Conservation (phyloP, 2,329 filamentous ascomycete species). For the Lithohypha guttulata region DNA sequence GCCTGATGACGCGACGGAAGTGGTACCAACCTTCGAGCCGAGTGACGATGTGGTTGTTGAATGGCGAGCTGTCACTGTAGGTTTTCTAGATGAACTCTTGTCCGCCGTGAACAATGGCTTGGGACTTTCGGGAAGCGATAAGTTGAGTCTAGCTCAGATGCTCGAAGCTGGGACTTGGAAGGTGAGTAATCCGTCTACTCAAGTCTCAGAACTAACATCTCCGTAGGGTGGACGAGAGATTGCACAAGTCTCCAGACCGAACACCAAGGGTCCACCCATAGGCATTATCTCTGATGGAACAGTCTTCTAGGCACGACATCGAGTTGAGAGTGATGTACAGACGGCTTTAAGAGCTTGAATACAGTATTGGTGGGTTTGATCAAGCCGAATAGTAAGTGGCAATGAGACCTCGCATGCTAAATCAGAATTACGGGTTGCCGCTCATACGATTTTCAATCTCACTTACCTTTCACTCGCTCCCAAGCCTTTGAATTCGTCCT, state of each 20-base stretch:
- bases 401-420: too few species aligned
- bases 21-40: conserved; percentile 61
- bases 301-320: conserved; percentile 85
- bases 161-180: conserved; percentile 97
- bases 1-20: conserved; percentile 59
- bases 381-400: too few species aligned
- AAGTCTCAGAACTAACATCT: neutral
- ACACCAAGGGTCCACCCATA: conserved; percentile 93
- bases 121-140: conserved; percentile 57
- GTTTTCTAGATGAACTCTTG: conserved; percentile 61
- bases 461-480: too few species aligned
- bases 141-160: conserved; percentile 72
- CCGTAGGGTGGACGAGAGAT: conserved; percentile 78
- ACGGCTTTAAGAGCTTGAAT: too few species aligned
- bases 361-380: too few species aligned
- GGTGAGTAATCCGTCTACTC: conserved; percentile 53
- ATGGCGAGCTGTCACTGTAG: conserved; percentile 66
- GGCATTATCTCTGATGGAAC: conserved; percentile 94
- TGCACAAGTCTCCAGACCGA: conserved; percentile 87
- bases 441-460: too few species aligned
- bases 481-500: too few species aligned
- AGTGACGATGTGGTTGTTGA: conserved; percentile 72
- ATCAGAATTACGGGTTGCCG: too few species aligned
- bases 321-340: too few species aligned
- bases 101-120: conserved; percentile 58